Base-by-base conservation (phyloP, 164 flowering plant species). In the Vitis vinifera region DNA sequence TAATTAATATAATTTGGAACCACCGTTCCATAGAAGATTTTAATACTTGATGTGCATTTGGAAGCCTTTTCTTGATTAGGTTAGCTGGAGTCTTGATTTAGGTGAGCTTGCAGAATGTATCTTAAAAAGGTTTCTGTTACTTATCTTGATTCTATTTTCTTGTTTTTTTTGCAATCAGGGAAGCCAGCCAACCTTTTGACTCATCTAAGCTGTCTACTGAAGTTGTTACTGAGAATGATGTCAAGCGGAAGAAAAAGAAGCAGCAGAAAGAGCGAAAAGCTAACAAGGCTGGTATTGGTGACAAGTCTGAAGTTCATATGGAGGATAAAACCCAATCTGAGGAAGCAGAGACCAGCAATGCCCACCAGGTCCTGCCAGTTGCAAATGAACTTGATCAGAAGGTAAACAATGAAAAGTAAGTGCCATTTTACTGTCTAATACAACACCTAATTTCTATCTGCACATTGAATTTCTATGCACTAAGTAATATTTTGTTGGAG, bases 351-450 rank as follows among this genome's bases (percentile, higher is more conserved):
- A 59, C 47, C 48, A 29, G 53, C 8, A 57, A 56, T 10, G 10
- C 15, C 53, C 62, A 70, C n/a, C 70, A 75, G 62, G 68, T 59
- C 60, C 5, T 50, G 9, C 58, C 77, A 68, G 71, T 13, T 51
- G 56, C 17, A 51, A 70, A 73, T 37, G 67, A 78, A n/a, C 62
- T 51, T 19, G 71, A 66, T 63, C 48, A 70, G 60, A 75, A 73
- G 68, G 68, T 55, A 66, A 16, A 74, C 9, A 44, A 70, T 70
- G 72, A 82, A 12, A 77, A 70, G 92, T 90, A 62, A 82, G 88
- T 53, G 31, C 53, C 23, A 29, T 29, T 9, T 61, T 29, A 10
- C 44, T 61, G 10, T 44, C 16, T 29, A 31, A 60, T 9, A 13
- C 60, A 9, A 57, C 9, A 57, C 10, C 17, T 57, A 57, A 57